Conservation (phyloP, 73 alveolate genomes). For the Uronychia binucleata region DNA sequence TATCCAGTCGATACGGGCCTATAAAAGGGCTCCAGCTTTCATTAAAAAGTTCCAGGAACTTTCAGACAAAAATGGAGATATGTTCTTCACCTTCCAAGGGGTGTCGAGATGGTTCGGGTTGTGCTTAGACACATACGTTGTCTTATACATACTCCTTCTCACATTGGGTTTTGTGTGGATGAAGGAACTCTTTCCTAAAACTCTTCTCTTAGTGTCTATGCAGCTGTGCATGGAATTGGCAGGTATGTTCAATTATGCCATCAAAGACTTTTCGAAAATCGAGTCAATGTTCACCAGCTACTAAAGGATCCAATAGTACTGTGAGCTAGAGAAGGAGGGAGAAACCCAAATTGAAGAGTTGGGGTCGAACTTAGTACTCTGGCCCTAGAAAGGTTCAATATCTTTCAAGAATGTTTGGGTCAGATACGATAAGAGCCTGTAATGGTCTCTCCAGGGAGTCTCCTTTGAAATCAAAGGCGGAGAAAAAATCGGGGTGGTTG, state of each 20-base stretch:
- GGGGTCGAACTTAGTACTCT: slow-evolving; percentile 19
- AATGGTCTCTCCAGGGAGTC: slow-evolving; percentile 71
- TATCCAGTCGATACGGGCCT: background rate
- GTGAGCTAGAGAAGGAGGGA: slow-evolving; percentile 37
- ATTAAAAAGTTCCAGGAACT: background rate
- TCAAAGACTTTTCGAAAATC: slow-evolving; percentile 10
- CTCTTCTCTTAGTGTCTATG: background rate
- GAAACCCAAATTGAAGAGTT: slow-evolving; percentile 3
- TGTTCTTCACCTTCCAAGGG: slow-evolving; percentile 15
- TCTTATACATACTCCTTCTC: background rate
- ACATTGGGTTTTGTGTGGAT: background rate
- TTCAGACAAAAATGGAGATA: slow-evolving; percentile 10
- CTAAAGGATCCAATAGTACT: slow-evolving; percentile 33
- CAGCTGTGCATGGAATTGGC: slow-evolving; percentile 9
- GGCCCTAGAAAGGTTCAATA: slow-evolving; percentile 77
- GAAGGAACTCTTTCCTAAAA: background rate
- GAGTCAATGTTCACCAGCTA: slow-evolving; percentile 22
- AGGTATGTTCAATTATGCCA: slow-evolving; percentile 1
- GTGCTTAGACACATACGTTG: background rate
- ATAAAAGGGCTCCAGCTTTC: background rate
- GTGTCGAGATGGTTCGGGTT: slow-evolving; percentile 6
- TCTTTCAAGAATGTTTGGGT: slow-evolving; percentile 77
- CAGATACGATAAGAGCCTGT: slow-evolving; percentile 81
- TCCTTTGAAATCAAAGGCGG: slow-evolving; percentile 64
- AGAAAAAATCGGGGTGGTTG: slow-evolving; percentile 87